Evolutionary conservation across 768 basidiomycete species (phyloP).

Genomic region (Amanita exitialis): DNA sequence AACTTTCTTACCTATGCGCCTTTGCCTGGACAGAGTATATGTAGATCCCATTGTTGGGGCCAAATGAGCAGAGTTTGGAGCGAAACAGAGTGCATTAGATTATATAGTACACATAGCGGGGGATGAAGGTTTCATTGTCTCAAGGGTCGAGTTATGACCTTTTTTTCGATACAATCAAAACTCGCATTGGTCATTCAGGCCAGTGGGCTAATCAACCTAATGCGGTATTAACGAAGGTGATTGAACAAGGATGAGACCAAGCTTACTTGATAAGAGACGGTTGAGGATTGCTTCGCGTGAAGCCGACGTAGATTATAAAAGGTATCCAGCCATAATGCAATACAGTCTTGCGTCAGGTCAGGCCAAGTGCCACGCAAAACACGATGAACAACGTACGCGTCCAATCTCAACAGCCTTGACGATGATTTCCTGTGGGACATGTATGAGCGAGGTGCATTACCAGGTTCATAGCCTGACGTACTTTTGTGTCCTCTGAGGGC

Average conservation of each 20-base stretch:
- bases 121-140: background rate
- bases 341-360: conserved; percentile 47
- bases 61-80: background rate
- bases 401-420: conserved; percentile 71
- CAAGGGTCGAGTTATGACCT: background rate
- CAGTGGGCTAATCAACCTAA: conserved; percentile 87
- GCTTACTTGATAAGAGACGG: conserved; percentile 93
- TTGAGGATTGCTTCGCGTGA: conserved; percentile 85
- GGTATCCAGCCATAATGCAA: conserved; percentile 96
- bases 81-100: background rate
- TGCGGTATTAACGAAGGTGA: background rate
- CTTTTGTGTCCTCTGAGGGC: conserved; percentile 91
- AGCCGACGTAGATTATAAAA: conserved; percentile 91
- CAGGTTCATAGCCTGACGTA: conserved; percentile 18
- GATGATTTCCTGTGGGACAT: conserved; percentile 58
- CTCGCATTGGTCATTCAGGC: conserved; percentile 41
- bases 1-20: background rate
- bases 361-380: background rate
- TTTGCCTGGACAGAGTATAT: background rate
- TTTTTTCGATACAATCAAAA: conserved; percentile 10
- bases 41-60: background rate
- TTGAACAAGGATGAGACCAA: background rate
- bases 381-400: conserved; percentile 43
- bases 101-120: conserved; percentile 8
- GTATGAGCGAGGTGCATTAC: background rate